A percentile compares a stretch with the other conserved stretches of the same genome.
Conservation (phyloP, 2,329 filamentous ascomycete genomes). For the Alternaria brassicae region DNA sequence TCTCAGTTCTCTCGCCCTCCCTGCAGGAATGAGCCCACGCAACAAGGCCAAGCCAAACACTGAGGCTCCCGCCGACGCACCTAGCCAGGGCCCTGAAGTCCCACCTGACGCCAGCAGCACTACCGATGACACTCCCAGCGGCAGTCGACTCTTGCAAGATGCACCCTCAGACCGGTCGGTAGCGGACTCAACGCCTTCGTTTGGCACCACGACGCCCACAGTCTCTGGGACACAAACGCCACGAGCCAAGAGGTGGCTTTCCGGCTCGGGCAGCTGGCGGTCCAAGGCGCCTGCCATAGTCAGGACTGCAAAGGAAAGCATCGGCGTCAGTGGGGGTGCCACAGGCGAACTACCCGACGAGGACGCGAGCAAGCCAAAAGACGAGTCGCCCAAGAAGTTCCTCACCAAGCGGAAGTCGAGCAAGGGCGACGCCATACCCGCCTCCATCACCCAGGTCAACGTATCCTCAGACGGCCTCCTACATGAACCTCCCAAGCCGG, state of each 20-base stretch:
- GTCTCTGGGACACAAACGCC: conserved; percentile 28
- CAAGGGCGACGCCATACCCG: conserved; percentile 55
- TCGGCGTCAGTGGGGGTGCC: conserved; percentile 54
- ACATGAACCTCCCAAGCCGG: conserved; percentile 35
- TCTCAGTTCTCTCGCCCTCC: conserved; percentile 14
- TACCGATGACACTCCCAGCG: conserved; percentile 19
- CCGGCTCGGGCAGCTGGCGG: conserved; percentile 53
- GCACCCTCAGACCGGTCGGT: conserved; percentile 19
- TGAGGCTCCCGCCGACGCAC: conserved; percentile 33
- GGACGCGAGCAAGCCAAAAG: conserved; percentile 35
- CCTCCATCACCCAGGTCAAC: conserved; percentile 56
- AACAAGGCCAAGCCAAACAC: conserved; percentile 53
- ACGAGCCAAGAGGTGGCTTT: conserved; percentile 53
- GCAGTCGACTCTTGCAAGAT: conserved; percentile 25
- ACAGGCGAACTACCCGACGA: conserved; percentile 50
- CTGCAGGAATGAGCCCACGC: conserved; percentile 47
- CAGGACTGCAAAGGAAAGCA: conserved; percentile 56
- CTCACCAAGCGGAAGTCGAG: conserved; percentile 55
- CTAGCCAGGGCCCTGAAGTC: conserved; percentile 13
- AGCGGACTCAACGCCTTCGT: conserved; percentile 20
- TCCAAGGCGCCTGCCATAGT: conserved; percentile 57
- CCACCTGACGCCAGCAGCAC: conserved; percentile 21
- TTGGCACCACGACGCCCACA: conserved; percentile 24
- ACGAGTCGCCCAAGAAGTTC: conserved; percentile 45
- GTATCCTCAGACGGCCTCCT: conserved; percentile 50